These are phyloP conservation scores for Beverwykella pulmonaria DNA, from an alignment of 495 filamentous ascomycete species.

Conservation along the genomic window DNA sequence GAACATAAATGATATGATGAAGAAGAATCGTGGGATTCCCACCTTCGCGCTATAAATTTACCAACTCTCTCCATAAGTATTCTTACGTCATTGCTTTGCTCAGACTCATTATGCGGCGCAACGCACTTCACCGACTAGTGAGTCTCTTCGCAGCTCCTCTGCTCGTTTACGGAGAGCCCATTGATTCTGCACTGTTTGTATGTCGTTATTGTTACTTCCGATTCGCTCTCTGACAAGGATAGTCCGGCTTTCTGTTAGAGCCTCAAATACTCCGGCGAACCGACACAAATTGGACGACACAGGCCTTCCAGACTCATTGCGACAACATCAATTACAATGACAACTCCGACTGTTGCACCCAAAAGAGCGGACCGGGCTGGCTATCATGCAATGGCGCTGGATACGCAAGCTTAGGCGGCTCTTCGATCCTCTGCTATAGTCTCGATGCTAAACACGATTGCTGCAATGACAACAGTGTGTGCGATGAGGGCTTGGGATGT, in stretches of 20 bases:
- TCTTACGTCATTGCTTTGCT: no score
- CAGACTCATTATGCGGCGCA: background rate
- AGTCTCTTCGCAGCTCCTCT: background rate
- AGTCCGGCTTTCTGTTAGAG: background rate
- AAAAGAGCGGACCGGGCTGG: slow-evolving; percentile 1
- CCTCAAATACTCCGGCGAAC: background rate
- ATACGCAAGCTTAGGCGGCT: background rate
- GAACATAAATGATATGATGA: no score
- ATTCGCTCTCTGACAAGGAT: background rate
- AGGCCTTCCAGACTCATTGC: slow-evolving; percentile 4
- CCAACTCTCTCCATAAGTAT: no score
- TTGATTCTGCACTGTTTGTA: background rate
- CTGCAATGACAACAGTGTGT: slow-evolving; percentile 1
- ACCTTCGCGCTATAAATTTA: no score
- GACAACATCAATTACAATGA: slow-evolving; percentile 8
- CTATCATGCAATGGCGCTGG: slow-evolving; percentile 1
- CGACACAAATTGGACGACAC: slow-evolving; percentile 4
- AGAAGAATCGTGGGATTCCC: no score
- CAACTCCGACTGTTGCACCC: background rate
- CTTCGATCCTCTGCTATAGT: slow-evolving; percentile 2
- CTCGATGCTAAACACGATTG: slow-evolving; percentile 6
- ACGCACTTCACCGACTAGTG: background rate
- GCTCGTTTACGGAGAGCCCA: background rate
- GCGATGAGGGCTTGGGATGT: background rate
- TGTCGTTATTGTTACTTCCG: background rate